phyloP scores from a whole-genome alignment of 148 eudicot species.

The Beta vulgaris region DNA sequence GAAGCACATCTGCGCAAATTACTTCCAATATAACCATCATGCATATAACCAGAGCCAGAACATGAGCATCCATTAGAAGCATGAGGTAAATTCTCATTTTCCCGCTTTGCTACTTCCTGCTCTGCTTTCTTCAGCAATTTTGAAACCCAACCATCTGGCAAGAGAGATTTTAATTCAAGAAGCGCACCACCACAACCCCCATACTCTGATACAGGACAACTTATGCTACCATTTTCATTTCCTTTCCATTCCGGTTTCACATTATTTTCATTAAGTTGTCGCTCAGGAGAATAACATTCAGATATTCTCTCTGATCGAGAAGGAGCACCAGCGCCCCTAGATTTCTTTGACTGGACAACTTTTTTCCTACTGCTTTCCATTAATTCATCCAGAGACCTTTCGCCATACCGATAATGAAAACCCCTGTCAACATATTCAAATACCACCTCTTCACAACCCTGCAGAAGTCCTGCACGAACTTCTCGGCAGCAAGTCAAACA shows the following conservation, averaged over 20 bases:
- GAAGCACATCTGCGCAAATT: conserved; percentile 43
- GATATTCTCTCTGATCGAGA: not conserved
- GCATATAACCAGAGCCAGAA: conserved; percentile 1
- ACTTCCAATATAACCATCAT: conserved; percentile 4
- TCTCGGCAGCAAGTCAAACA: conserved; percentile 60
- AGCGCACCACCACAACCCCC: conserved; percentile 48
- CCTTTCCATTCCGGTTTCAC: conserved; percentile 41
- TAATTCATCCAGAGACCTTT: not conserved
- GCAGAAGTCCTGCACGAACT: conserved; percentile 43
- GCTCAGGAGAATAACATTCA: not conserved
- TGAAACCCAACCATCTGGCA: conserved; percentile 32
- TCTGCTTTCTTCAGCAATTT: conserved; percentile 43
- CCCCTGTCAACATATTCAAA: conserved; percentile 40
- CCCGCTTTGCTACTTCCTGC: conserved; percentile 14
- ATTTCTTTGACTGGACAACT: not conserved
- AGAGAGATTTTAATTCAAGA: conserved; percentile 39
- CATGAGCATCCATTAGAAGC: conserved; percentile 28
- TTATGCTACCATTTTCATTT: conserved; percentile 42
- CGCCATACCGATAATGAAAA: conserved; percentile 40
- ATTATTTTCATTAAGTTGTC: not conserved
- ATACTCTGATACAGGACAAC: conserved; percentile 38
- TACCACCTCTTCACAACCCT: conserved; percentile 33
- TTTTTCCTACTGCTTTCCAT: not conserved
- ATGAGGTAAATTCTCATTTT: conserved; percentile 15
- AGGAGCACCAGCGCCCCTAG: not conserved